Conservation (phyloP, 1,139 yeast species). For the Suhomyces atakaporum region DNA sequence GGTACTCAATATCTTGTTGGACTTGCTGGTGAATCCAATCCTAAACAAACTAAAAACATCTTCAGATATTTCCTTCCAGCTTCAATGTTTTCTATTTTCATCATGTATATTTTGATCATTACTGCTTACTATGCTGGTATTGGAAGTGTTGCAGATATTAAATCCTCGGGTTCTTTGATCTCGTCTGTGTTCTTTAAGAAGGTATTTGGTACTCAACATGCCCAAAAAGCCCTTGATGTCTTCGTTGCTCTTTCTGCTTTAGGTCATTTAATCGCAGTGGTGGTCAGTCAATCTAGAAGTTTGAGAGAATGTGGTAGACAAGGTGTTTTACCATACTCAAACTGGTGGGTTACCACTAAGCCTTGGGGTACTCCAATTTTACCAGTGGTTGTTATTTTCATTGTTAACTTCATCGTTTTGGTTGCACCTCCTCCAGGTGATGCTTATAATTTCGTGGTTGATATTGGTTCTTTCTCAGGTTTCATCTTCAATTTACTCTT, state of each 20-base stretch:
- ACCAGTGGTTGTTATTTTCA: slow-evolving; percentile 37
- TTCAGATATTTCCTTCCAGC: slow-evolving; percentile 37
- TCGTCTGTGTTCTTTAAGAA: slow-evolving; percentile 32
- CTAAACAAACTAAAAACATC: slow-evolving; percentile 30
- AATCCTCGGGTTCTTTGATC: slow-evolving; percentile 21
- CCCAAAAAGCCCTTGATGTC: slow-evolving; percentile 34
- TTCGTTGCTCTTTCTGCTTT: slow-evolving; percentile 45
- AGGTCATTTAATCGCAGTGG: slow-evolving; percentile 44
- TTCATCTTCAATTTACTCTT: slow-evolving; percentile 35
- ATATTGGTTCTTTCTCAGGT: slow-evolving; percentile 23
- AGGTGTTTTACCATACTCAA: slow-evolving; percentile 46
- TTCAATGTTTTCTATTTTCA: slow-evolving; percentile 33
- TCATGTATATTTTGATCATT: slow-evolving; percentile 36
- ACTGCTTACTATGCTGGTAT: slow-evolving; percentile 44
- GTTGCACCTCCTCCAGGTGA: slow-evolving; percentile 50
- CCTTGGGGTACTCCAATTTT: slow-evolving; percentile 47
- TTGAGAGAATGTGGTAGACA: slow-evolving; percentile 51
- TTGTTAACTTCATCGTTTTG: slow-evolving; percentile 40
- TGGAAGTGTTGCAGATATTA: slow-evolving; percentile 29
- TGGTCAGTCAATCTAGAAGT: slow-evolving; percentile 42
- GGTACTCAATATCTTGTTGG: slow-evolving; percentile 42
- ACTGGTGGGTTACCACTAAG: slow-evolving; percentile 41
- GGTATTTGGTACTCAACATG: slow-evolving; percentile 31
- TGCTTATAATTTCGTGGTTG: slow-evolving; percentile 46
- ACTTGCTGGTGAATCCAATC: slow-evolving; percentile 41